Conservation (phyloP, 371 early-diverging fungal genomes). For the Mortierella sp. region DNA sequence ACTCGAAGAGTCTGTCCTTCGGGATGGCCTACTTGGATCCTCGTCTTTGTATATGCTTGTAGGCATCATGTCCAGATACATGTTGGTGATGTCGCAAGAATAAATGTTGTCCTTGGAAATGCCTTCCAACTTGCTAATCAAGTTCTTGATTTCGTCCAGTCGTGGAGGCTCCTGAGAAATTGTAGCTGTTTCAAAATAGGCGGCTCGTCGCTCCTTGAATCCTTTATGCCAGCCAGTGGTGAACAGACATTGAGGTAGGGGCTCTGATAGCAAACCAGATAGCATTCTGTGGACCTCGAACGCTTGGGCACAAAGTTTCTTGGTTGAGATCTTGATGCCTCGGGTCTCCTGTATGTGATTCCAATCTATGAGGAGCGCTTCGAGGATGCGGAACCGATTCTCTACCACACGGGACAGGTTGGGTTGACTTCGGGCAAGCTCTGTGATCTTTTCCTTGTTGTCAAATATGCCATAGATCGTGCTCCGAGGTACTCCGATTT, state of each 20-base stretch:
- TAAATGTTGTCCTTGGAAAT: neutral
- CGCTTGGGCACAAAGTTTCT: constrained; percentile 7
- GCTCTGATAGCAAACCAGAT: neutral
- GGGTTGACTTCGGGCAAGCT: neutral
- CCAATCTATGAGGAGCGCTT: constrained; percentile 9
- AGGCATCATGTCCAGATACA: constrained; percentile 9
- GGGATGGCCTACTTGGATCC: neutral
- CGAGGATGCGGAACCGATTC: constrained; percentile 8
- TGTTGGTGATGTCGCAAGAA: constrained; percentile 1
- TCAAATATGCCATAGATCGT: neutral
- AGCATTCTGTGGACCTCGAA: constrained; percentile 15
- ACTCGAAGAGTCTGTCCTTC: neutral
- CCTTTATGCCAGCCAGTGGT: constrained; percentile 13
- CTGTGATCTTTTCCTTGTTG: neutral
- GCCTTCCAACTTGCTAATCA: neutral
- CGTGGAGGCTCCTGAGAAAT: neutral
- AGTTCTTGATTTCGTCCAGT: neutral
- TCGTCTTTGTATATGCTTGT: neutral
- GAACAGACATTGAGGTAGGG: constrained; percentile 4
- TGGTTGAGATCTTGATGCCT: neutral
- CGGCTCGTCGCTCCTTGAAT: constrained; percentile 1
- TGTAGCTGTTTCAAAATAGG: neutral
- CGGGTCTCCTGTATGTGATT: neutral
- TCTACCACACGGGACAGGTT: neutral
- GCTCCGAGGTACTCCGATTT: neutral